A percentile compares a stretch with the other conserved stretches of the same genome.
Evolutionary conservation across 2,329 filamentous ascomycete species (phyloP).

Genomic region (Mycosphaerella sp.): DNA sequence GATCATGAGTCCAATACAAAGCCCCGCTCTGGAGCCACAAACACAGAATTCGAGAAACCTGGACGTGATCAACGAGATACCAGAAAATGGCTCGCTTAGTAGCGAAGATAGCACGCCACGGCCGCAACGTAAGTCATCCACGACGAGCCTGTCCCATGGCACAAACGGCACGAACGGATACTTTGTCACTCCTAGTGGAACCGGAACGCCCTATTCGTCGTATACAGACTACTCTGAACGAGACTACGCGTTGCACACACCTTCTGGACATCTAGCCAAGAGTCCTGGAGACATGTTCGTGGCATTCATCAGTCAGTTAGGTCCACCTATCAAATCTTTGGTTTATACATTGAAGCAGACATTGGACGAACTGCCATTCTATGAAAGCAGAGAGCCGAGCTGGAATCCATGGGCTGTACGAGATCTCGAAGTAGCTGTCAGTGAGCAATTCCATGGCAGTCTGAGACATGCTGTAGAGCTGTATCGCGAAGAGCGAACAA

Average conservation of each 20-base stretch:
- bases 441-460: slow-evolving; percentile 73
- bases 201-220: slow-evolving; percentile 15
- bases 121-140: background rate
- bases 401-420: slow-evolving; percentile 32
- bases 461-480: slow-evolving; percentile 72
- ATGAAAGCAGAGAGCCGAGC: slow-evolving; percentile 26
- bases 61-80: slow-evolving; percentile 39
- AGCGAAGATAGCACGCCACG: slow-evolving; percentile 8
- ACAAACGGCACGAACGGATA: slow-evolving; percentile 15
- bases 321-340: slow-evolving; percentile 94
- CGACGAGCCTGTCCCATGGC: background rate
- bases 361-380: slow-evolving; percentile 77
- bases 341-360: slow-evolving; percentile 85
- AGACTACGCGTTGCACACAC: slow-evolving; percentile 6
- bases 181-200: slow-evolving; percentile 15
- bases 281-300: slow-evolving; percentile 75
- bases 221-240: slow-evolving; percentile 11
- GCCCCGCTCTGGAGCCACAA: slow-evolving; percentile 9
- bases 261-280: slow-evolving; percentile 15
- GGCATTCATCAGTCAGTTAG: slow-evolving; percentile 79
- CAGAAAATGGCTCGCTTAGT: slow-evolving; percentile 23
- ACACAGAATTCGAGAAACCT: slow-evolving; percentile 31
- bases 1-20: slow-evolving; percentile 11
- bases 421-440: slow-evolving; percentile 63
- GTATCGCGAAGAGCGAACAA: slow-evolving; percentile 67